phyloP scores from a whole-genome alignment of 2,329 filamentous ascomycete species.

The Trichoderma breve region DNA sequence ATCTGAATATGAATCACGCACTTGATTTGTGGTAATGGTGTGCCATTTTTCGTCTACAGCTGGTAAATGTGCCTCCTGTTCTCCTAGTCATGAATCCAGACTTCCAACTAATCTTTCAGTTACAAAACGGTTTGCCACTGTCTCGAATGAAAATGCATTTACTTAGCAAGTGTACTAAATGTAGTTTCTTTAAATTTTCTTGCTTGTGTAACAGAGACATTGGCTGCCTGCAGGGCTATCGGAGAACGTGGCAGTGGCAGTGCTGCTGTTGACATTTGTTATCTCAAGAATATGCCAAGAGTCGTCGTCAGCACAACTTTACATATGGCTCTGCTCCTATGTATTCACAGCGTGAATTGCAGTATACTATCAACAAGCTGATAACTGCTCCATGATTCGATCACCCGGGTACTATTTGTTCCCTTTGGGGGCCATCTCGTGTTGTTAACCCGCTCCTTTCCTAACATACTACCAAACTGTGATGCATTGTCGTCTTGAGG shows the following conservation, averaged over 20 bases:
- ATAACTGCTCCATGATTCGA: not conserved
- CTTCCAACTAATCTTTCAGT: not conserved
- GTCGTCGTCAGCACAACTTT: not conserved
- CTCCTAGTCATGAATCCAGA: not conserved
- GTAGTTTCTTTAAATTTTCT: not conserved
- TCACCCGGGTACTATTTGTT: not conserved
- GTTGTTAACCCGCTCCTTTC: not conserved
- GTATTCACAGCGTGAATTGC: not conserved
- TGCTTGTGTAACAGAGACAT: not conserved
- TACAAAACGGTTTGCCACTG: not conserved
- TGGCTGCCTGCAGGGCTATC: not conserved
- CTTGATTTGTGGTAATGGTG: not conserved
- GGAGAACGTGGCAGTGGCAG: not conserved
- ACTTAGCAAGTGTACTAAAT: no score
- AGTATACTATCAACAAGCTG: not conserved
- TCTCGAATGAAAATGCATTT: not conserved
- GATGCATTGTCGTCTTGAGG: not conserved
- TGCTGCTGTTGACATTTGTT: not conserved
- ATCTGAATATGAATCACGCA: not conserved
- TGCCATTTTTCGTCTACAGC: not conserved
- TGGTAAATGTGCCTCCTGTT: not conserved
- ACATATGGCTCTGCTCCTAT: not conserved
- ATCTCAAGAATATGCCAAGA: slow-evolving; percentile 5
- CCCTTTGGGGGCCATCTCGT: not conserved
- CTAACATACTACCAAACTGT: not conserved